These are phyloP conservation scores for Kodamaea sagamina DNA, from an alignment of 805 yeast genomes.

Conservation along the genomic window DNA sequence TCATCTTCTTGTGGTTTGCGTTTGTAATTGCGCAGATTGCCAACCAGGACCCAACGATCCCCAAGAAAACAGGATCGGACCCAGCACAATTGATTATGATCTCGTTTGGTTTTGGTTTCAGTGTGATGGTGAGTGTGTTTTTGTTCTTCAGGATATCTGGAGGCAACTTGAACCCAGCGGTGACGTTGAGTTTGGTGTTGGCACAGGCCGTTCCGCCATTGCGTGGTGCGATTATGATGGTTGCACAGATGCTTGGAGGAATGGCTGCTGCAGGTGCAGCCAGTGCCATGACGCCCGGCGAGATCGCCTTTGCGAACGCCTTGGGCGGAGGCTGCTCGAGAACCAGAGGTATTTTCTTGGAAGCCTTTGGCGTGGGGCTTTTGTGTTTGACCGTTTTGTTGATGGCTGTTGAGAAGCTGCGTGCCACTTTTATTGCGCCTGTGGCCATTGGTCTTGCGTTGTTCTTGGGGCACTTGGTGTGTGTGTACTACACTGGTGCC, in stretches of 20 bases:
- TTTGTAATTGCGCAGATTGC: constrained; percentile 83
- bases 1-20: constrained; percentile 79
- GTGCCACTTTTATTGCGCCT: constrained; percentile 78
- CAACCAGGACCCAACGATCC: constrained; percentile 51
- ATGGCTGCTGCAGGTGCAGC: constrained; percentile 93
- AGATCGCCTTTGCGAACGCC: constrained; percentile 65
- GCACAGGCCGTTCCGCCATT: constrained; percentile 74
- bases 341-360: constrained; percentile 76
- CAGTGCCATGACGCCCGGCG: constrained; percentile 81
- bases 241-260: constrained; percentile 78
- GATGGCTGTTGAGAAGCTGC: constrained; percentile 81
- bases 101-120: constrained; percentile 83
- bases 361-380: constrained; percentile 75
- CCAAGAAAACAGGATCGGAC: constrained; percentile 44
- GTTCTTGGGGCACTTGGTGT: constrained; percentile 77
- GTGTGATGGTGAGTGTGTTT: constrained; percentile 73
- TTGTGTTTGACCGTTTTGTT: constrained; percentile 76
- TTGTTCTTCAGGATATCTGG: constrained; percentile 77
- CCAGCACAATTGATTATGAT: constrained; percentile 77
- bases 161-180: constrained; percentile 90
- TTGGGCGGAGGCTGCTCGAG: constrained; percentile 73
- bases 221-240: constrained; percentile 64
- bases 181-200: constrained; percentile 69
- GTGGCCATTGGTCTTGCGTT: constrained; percentile 79
- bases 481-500: constrained; percentile 85